Conservation (phyloP, 768 basidiomycete species). For the Hericium rajendrae region DNA sequence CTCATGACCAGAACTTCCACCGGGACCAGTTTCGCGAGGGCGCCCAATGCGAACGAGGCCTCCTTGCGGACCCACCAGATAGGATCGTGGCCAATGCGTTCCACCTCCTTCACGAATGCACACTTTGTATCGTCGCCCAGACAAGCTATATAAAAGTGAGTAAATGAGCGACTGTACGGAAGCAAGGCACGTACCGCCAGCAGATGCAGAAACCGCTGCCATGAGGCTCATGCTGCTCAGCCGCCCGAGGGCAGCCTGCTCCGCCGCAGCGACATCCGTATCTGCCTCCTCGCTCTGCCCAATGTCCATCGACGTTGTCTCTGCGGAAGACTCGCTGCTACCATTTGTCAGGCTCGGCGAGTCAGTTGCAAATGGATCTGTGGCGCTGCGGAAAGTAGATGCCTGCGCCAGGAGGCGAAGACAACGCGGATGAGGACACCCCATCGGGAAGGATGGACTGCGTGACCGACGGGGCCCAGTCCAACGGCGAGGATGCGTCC, state of each 20-base stretch:
- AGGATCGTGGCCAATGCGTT: conserved; percentile 52
- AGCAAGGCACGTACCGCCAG: conserved; percentile 37
- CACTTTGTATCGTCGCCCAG: conserved; percentile 44
- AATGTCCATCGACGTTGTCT: background rate
- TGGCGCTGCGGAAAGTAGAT: background rate
- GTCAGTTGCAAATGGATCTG: too few species aligned
- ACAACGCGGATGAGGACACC: background rate
- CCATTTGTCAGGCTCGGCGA: background rate
- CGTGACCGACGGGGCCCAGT: background rate
- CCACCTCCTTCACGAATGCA: conserved; percentile 68
- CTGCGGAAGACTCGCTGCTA: background rate
- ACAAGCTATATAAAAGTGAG: conserved; percentile 30
- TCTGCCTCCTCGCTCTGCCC: conserved; percentile 4
- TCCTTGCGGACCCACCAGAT: conserved; percentile 77
- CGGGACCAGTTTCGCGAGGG: conserved; percentile 82
- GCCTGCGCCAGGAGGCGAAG: background rate
- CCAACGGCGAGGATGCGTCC: too few species aligned
- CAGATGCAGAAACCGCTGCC: conserved; percentile 68
- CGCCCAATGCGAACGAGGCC: conserved; percentile 81
- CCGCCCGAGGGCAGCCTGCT: conserved; percentile 79
- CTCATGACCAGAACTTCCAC: conserved; percentile 55
- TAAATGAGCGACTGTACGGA: background rate
- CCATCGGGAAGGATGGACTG: background rate
- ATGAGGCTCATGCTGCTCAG: conserved; percentile 90
- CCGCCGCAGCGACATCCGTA: conserved; percentile 27